Percentiles rank a stretch among this genome's conserved stretches.
Conservation (phyloP, 2,329 filamentous ascomycete genomes). For the Tolypocladium guangdongense region DNA sequence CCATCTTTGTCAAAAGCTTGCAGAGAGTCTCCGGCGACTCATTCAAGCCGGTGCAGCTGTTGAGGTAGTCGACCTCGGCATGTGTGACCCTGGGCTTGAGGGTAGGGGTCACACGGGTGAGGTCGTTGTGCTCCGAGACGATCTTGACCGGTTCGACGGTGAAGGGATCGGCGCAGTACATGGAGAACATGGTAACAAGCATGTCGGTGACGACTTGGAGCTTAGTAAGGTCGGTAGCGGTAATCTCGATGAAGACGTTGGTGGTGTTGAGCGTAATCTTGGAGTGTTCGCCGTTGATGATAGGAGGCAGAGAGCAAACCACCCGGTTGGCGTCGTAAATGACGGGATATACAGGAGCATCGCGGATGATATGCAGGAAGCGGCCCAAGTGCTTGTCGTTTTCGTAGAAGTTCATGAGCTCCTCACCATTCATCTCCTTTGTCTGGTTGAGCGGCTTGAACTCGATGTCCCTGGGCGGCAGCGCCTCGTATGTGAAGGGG, state of each 20-base stretch:
- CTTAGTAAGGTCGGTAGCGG: slow-evolving; percentile 91
- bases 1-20: slow-evolving; percentile 79
- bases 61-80: slow-evolving; percentile 87
- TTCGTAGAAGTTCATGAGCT: slow-evolving; percentile 93
- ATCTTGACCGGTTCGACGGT: slow-evolving; percentile 91
- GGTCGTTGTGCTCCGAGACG: slow-evolving; percentile 79
- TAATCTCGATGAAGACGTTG: slow-evolving; percentile 96
- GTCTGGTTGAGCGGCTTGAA: slow-evolving; percentile 88
- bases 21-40: slow-evolving; percentile 67
- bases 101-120: slow-evolving; percentile 72
- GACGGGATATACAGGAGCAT: slow-evolving; percentile 88
- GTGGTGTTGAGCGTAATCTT: slow-evolving; percentile 88
- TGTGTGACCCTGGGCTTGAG: slow-evolving; percentile 65
- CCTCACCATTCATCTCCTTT: slow-evolving; percentile 73
- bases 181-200: slow-evolving; percentile 93
- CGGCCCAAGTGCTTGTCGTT: slow-evolving; percentile 85
- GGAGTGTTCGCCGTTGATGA: slow-evolving; percentile 95
- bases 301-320: slow-evolving; percentile 89
- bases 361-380: slow-evolving; percentile 88
- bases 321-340: slow-evolving; percentile 82
- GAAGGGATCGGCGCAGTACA: slow-evolving; percentile 79
- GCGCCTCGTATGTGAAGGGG: slow-evolving; percentile 92
- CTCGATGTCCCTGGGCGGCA: slow-evolving; percentile 81
- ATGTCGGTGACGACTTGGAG: slow-evolving; percentile 93
- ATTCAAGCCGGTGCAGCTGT: slow-evolving; percentile 76